phyloP scores from a whole-genome alignment of 257 asterid genomes.

The Penstemon davidsonii region DNA sequence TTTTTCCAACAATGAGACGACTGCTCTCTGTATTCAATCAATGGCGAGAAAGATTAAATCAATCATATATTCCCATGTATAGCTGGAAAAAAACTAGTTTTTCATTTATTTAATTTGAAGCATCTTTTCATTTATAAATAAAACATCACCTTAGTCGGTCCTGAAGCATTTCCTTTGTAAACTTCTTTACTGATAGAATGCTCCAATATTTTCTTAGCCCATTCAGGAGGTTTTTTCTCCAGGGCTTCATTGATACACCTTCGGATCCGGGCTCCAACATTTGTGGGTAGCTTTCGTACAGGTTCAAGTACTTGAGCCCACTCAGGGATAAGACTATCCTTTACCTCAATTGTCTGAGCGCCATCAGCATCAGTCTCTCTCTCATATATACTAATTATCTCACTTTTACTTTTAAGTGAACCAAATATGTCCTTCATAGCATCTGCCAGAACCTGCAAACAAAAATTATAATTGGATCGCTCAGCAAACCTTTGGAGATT shows the following conservation, averaged over 20 bases:
- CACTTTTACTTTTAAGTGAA: slow-evolving; percentile 52
- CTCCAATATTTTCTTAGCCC: slow-evolving; percentile 74
- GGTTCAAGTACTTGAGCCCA: slow-evolving; percentile 95
- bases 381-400: slow-evolving; percentile 45
- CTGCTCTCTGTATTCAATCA: slow-evolving; percentile 76
- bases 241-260: slow-evolving; percentile 82
- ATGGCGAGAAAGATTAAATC: slow-evolving; percentile 22
- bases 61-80: slow-evolving; percentile 4
- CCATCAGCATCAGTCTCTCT: slow-evolving; percentile 47
- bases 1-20: slow-evolving; percentile 65
- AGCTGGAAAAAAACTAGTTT: background rate
- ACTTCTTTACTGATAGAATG: slow-evolving; percentile 95
- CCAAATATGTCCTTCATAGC: slow-evolving; percentile 78
- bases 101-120: slow-evolving; percentile 1
- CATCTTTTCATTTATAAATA: slow-evolving; percentile 22
- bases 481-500: slow-evolving; percentile 3
- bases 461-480: slow-evolving; percentile 27
- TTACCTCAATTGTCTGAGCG: slow-evolving; percentile 46
- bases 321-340: slow-evolving; percentile 61
- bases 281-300: slow-evolving; percentile 93
- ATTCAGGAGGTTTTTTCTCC: slow-evolving; percentile 77
- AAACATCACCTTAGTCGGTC: slow-evolving; percentile 89
- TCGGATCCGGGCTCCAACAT: slow-evolving; percentile 92
- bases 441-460: slow-evolving; percentile 85
- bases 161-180: slow-evolving; percentile 97